Percentiles rank a stretch among this genome's conserved stretches.
These are phyloP conservation scores for Saccharomycopsis fodiens DNA, from an alignment of 805 yeast genomes.

Conservation along the genomic window DNA sequence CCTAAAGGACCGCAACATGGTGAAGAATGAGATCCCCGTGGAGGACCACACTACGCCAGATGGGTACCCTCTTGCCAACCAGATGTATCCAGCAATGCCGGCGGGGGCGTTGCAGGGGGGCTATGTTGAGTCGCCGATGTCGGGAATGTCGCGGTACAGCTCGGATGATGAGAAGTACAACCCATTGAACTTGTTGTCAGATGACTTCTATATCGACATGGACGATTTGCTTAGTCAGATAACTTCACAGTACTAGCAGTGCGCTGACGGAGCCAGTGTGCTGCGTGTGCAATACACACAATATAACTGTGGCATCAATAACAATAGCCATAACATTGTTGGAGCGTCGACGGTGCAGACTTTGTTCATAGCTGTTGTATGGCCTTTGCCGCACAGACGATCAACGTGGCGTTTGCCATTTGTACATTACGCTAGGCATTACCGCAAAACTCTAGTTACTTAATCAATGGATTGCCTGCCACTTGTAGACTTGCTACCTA, in stretches of 20 bases:
- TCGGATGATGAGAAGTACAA: slow-evolving; percentile 3
- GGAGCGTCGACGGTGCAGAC: too few relatives aligned
- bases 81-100: background rate
- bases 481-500: too few relatives aligned
- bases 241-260: slow-evolving; percentile 1
- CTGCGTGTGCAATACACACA: too few relatives aligned
- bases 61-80: background rate
- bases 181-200: slow-evolving; percentile 13
- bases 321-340: too few relatives aligned
- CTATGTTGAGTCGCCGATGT: background rate
- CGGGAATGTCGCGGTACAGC: background rate
- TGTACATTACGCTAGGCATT: too few relatives aligned
- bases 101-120: background rate
- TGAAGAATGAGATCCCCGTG: slow-evolving; percentile 2
- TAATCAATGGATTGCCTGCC: too few relatives aligned
- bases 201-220: slow-evolving; percentile 18
- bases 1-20: slow-evolving; percentile 17
- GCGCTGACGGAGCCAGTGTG: too few relatives aligned
- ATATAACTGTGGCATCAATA: too few relatives aligned
- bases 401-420: too few relatives aligned
- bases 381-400: too few relatives aligned
- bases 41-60: background rate
- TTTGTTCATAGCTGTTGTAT: too few relatives aligned
- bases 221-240: slow-evolving; percentile 15
- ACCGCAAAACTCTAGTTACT: too few relatives aligned